Percentiles rank a stretch among this genome's conserved stretches.
These are phyloP conservation scores for Gamsiella multidivaricata DNA, from an alignment of 192 early-diverging fungal species.

Conservation along the genomic window DNA sequence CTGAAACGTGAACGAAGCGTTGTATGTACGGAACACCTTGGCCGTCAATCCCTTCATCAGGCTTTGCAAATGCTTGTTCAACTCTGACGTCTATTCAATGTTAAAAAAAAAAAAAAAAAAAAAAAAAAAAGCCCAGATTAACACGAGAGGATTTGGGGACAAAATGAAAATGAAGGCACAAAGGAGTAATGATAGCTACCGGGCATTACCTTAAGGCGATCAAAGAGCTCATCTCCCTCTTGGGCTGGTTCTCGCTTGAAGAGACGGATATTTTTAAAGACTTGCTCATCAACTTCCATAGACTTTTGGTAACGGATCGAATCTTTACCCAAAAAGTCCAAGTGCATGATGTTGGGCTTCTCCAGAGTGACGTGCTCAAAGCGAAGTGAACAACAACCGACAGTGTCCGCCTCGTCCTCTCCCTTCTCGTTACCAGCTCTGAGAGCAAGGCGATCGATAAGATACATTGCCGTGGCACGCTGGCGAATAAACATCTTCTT, in stretches of 20 bases:
- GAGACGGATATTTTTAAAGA: conserved; percentile 92
- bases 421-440: conserved; percentile 98
- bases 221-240: conserved; percentile 87
- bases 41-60: conserved; percentile 94
- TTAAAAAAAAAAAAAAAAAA: neutral
- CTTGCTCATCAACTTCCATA: conserved; percentile 86
- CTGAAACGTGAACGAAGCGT: conserved; percentile 95
- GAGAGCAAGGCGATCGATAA: conserved; percentile 94
- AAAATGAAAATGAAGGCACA: neutral
- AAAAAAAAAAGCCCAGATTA: neutral
- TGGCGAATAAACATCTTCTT: conserved; percentile 87
- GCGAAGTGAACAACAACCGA: conserved; percentile 97
- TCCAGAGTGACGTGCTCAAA: conserved; percentile 91
- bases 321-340: conserved; percentile 99
- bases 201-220: conserved; percentile 89
- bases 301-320: conserved; percentile 93
- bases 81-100: conserved; percentile 66
- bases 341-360: conserved; percentile 83
- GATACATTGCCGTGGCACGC: conserved; percentile 92
- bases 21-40: conserved; percentile 99
- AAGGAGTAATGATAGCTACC: neutral
- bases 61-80: conserved; percentile 91
- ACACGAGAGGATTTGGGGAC: neutral
- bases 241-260: conserved; percentile 87
- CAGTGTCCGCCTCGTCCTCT: conserved; percentile 98